A percentile compares a stretch with the other conserved stretches of the same genome.
phyloP scores from a whole-genome alignment of 768 basidiomycete genomes.

The Suillus bovinus region DNA sequence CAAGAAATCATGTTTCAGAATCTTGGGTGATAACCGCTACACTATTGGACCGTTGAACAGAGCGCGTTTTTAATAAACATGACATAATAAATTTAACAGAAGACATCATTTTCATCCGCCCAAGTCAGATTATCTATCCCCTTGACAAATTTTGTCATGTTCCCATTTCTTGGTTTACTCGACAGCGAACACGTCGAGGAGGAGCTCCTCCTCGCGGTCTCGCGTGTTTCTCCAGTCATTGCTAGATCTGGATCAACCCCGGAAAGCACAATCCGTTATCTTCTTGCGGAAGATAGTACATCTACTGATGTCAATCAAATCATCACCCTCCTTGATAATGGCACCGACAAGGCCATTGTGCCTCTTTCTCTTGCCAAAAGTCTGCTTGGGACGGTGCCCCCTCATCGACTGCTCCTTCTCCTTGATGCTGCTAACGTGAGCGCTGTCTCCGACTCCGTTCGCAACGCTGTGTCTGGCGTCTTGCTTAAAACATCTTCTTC shows the following conservation, averaged over 20 bases:
- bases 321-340: conserved; percentile 70
- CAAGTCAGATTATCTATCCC: not conserved
- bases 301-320: conserved; percentile 53
- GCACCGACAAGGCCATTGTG: conserved; percentile 79
- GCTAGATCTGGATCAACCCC: conserved; percentile 26
- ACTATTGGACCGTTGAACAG: conserved; percentile 10
- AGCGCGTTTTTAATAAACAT: rapidly evolving
- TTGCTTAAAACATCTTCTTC: conserved; percentile 73
- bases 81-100: not conserved
- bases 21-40: conserved; percentile 21
- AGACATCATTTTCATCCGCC: not conserved
- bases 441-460: conserved; percentile 73
- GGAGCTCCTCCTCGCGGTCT: conserved; percentile 56
- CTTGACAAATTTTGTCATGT: conserved; percentile 31
- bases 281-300: conserved; percentile 53
- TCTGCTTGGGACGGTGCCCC: conserved; percentile 65
- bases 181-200: conserved; percentile 43
- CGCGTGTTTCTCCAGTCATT: conserved; percentile 79
- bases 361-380: conserved; percentile 65
- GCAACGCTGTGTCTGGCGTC: conserved; percentile 74
- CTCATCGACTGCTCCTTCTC: conserved; percentile 72
- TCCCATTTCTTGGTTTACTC: conserved; percentile 61
- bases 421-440: conserved; percentile 73
- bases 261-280: conserved; percentile 40
- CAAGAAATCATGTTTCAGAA: conserved; percentile 16